Percentiles rank a stretch among this genome's conserved stretches.
These are phyloP conservation scores for Acaromyces ingoldii DNA, from an alignment of 1,284 basidiomycete species.

Conservation along the genomic window DNA sequence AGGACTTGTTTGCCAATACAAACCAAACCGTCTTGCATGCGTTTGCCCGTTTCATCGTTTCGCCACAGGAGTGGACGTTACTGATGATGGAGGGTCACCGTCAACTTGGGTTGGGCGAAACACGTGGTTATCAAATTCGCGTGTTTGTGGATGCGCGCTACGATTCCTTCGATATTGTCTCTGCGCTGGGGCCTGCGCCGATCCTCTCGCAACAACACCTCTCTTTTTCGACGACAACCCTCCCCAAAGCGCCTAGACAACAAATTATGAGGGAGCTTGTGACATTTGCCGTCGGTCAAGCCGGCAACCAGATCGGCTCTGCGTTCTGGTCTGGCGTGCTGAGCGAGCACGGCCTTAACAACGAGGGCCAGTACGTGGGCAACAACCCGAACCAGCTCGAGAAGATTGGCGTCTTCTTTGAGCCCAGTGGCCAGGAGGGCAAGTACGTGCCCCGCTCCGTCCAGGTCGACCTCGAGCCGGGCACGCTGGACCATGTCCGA, in stretches of 20 bases:
- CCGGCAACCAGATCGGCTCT: slow-evolving; percentile 60
- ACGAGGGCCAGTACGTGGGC: slow-evolving; percentile 46
- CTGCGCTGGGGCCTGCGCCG: too few species aligned
- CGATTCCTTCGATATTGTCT: too few species aligned
- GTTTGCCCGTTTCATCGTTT: too few species aligned
- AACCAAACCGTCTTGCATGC: too few species aligned
- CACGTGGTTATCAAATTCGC: too few species aligned
- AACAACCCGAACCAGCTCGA: slow-evolving; percentile 38
- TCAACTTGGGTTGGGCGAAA: too few species aligned
- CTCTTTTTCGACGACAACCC: background rate
- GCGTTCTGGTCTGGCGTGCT: slow-evolving; percentile 51
- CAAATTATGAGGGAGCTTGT: background rate
- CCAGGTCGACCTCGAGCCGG: slow-evolving; percentile 77
- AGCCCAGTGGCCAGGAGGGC: slow-evolving; percentile 39
- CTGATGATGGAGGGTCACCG: too few species aligned
- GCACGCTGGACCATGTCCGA: slow-evolving; percentile 69
- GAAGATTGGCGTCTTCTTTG: slow-evolving; percentile 49
- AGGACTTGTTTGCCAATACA: too few species aligned
- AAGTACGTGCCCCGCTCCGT: slow-evolving; percentile 46
- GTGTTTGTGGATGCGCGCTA: too few species aligned
- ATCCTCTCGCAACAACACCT: too few species aligned
- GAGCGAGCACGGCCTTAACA: slow-evolving; percentile 48
- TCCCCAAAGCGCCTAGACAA: background rate
- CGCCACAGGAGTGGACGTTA: too few species aligned
- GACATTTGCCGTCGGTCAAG: slow-evolving; percentile 53